Evolutionary conservation across 1,139 yeast genomes (phyloP).

Genomic region (Taphrina flavorubra): DNA sequence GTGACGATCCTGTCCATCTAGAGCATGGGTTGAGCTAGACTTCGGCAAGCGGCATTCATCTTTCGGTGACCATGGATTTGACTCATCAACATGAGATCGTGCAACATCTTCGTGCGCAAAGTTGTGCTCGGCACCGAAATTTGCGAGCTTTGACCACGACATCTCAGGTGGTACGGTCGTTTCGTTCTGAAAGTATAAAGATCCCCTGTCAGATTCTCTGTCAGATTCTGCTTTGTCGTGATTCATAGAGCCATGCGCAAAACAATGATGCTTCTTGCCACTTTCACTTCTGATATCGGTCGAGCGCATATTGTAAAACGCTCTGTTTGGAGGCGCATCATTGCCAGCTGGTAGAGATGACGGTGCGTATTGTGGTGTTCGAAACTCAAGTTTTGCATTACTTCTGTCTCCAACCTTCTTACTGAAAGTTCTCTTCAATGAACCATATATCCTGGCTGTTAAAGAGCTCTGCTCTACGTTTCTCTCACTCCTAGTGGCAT

Average conservation of each 20-base stretch:
- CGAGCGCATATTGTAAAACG: background rate
- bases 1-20: no score
- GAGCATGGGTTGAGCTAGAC: background rate
- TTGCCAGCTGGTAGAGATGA: background rate
- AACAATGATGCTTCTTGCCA: no score
- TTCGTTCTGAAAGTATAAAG: no score
- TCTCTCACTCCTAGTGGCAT: background rate
- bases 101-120: no score
- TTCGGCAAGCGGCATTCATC: background rate
- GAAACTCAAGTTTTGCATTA: background rate
- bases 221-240: no score
- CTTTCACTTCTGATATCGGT: no score
- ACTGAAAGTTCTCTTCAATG: slow-evolving; percentile 10
- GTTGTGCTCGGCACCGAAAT: no score
- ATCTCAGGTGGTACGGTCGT: no score
- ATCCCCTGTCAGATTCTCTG: no score
- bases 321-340: background rate
- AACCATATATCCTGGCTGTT: slow-evolving; percentile 4
- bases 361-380: background rate
- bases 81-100: background rate
- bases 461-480: background rate
- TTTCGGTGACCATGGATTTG: background rate
- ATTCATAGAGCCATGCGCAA: no score
- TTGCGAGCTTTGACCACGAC: no score
- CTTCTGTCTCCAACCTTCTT: slow-evolving; percentile 1